These are phyloP conservation scores for Omphalotus guepiniiformis DNA, from an alignment of 768 basidiomycete species.

Conservation along the genomic window DNA sequence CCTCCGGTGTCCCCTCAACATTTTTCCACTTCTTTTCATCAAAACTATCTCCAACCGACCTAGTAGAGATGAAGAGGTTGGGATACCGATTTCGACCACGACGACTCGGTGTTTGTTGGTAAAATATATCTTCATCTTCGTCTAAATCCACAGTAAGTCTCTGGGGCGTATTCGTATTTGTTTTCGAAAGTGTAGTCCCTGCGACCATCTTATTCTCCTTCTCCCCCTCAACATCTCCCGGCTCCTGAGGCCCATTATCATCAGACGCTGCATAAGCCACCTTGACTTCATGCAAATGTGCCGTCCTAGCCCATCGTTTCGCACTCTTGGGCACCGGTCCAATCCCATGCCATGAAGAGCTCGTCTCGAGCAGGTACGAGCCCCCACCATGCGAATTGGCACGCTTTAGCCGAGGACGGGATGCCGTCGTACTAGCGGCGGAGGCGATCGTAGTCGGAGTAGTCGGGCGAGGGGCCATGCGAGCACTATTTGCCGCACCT, in stretches of 20 bases:
- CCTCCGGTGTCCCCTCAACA: neutral
- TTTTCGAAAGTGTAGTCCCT: no score
- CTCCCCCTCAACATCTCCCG: neutral
- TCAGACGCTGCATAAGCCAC: constrained; percentile 7
- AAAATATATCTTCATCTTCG: neutral
- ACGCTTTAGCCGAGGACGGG: constrained; percentile 36
- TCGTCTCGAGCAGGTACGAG: constrained; percentile 14
- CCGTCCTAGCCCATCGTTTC: constrained; percentile 57
- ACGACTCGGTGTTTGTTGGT: neutral
- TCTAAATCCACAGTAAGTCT: neutral
- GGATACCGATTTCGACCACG: neutral
- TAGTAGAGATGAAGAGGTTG: neutral
- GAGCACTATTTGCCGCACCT: constrained; percentile 15
- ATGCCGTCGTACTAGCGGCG: constrained; percentile 24
- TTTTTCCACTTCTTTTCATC: no score
- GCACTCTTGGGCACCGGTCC: constrained; percentile 40
- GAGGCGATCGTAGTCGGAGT: constrained; percentile 17
- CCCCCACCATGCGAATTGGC: constrained; percentile 40
- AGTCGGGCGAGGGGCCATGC: constrained; percentile 17
- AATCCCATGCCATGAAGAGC: constrained; percentile 21
- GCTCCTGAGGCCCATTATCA: neutral
- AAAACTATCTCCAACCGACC: no score
- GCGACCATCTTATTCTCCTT: neutral
- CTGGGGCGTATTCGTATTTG: no score
- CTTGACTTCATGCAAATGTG: constrained; percentile 65